A percentile compares a stretch with the other conserved stretches of the same genome.
Evolutionary conservation across 768 basidiomycete genomes (phyloP).

Genomic region (Phaffia australis): DNA sequence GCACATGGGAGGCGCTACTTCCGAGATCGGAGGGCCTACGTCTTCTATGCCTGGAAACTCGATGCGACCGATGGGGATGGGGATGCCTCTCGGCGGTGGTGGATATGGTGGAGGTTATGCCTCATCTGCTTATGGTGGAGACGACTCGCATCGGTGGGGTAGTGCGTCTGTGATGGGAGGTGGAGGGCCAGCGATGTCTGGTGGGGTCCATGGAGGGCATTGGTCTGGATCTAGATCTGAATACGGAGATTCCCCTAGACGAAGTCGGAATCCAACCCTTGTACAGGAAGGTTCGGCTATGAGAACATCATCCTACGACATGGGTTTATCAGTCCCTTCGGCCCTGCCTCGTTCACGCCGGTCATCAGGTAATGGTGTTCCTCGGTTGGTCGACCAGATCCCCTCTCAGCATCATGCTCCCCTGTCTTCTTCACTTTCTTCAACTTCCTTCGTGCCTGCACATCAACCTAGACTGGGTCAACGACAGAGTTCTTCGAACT

Average conservation of each 20-base stretch:
- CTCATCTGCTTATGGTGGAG: constrained; percentile 20
- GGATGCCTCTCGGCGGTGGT: constrained; percentile 1
- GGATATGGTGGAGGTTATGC: constrained; percentile 13
- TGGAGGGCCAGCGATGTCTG: not conserved
- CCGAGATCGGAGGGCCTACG: constrained; percentile 9
- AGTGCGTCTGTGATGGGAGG: not conserved
- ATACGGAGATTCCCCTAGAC: constrained; percentile 8
- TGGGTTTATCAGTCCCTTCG: not conserved
- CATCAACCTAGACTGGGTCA: no score
- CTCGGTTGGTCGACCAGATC: no score
- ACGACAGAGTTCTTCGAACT: not conserved
- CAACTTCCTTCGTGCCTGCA: no score
- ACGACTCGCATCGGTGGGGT: not conserved
- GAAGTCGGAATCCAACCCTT: not conserved
- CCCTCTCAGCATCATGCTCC: no score
- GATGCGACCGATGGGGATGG: constrained; percentile 1
- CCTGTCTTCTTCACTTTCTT: no score
- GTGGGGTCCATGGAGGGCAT: not conserved
- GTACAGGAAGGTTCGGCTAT: not conserved
- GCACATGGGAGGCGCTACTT: constrained; percentile 15
- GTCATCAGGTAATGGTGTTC: no score
- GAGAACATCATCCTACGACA: not conserved
- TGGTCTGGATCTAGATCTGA: constrained; percentile 11
- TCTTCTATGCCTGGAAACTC: not conserved
- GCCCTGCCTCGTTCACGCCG: no score